phyloP scores from a whole-genome alignment of 2,329 filamentous ascomycete species.

The Emmonsiellopsis sp. region DNA sequence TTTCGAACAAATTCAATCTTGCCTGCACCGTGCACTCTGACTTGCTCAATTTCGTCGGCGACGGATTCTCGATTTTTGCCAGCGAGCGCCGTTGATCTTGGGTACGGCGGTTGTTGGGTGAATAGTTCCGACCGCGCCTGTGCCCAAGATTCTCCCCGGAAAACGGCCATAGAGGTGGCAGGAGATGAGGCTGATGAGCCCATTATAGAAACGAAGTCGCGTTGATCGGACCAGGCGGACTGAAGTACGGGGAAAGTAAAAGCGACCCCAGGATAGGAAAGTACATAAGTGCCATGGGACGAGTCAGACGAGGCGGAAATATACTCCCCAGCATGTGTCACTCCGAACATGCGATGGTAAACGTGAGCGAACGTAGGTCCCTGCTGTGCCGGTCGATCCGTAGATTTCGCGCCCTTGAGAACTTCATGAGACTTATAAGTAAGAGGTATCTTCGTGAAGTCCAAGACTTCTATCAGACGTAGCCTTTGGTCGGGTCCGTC shows the following conservation, averaged over 20 bases:
- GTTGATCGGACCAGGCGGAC: constrained; percentile 61
- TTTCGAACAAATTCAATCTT: constrained; percentile 68
- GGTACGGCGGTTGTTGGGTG: constrained; percentile 61
- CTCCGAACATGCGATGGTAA: constrained; percentile 86
- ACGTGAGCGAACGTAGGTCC: constrained; percentile 81
- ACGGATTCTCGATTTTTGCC: constrained; percentile 66
- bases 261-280: constrained; percentile 90
- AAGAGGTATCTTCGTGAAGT: constrained; percentile 78
- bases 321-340: constrained; percentile 90
- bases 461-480: constrained; percentile 78
- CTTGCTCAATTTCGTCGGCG: constrained; percentile 80
- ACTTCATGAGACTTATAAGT: constrained; percentile 76
- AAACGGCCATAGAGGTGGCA: constrained; percentile 82
- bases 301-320: constrained; percentile 52
- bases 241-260: constrained; percentile 77
- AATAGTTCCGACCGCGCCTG: constrained; percentile 70
- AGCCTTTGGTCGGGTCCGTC: constrained; percentile 88
- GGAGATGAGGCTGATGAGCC: constrained; percentile 67
- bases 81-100: constrained; percentile 60
- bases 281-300: constrained; percentile 65
- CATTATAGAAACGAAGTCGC: constrained; percentile 77
- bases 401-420: constrained; percentile 45
- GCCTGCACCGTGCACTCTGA: constrained; percentile 69
- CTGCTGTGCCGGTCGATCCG: constrained; percentile 17
- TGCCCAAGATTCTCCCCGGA: constrained; percentile 82